phyloP scores from a whole-genome alignment of 768 basidiomycete genomes.

The Russula abietina region DNA sequence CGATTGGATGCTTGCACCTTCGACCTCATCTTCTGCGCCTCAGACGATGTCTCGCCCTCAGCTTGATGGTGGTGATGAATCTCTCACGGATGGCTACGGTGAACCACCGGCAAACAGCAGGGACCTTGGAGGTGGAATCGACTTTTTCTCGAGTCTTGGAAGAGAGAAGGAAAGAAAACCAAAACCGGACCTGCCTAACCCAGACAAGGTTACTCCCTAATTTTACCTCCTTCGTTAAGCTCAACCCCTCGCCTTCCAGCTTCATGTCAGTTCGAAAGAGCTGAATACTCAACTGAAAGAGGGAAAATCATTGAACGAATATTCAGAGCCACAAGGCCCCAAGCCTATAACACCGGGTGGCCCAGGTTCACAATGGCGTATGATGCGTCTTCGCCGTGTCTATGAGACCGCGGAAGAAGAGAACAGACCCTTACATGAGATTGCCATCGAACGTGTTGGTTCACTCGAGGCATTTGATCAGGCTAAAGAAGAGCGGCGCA shows the following conservation, averaged over 20 bases:
- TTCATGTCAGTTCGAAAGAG: conserved; percentile 54
- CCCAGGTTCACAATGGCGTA: conserved; percentile 93
- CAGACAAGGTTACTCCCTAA: conserved; percentile 55
- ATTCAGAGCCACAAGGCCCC: conserved; percentile 39
- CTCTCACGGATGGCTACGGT: conserved; percentile 62
- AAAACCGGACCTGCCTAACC: conserved; percentile 52
- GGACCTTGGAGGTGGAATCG: conserved; percentile 53
- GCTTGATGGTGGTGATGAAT: conserved; percentile 37
- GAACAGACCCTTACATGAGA: conserved; percentile 58
- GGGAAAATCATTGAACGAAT: conserved; percentile 36
- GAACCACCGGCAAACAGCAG: conserved; percentile 43
- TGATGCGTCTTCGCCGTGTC: conserved; percentile 89
- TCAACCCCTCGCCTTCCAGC: conserved; percentile 36
- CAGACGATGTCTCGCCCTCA: conserved; percentile 26
- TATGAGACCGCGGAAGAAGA: conserved; percentile 91
- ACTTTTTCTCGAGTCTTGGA: conserved; percentile 88
- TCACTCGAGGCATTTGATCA: conserved; percentile 81
- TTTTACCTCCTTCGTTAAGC: not conserved
- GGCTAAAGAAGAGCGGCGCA: conserved; percentile 76
- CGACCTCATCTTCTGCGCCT: conserved; percentile 29
- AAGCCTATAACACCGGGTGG: conserved; percentile 70
- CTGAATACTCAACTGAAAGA: conserved; percentile 54
- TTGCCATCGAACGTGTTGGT: conserved; percentile 86
- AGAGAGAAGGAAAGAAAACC: conserved; percentile 67
- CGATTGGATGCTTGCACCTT: conserved; percentile 79